Evolutionary conservation across 2,329 filamentous ascomycete species (phyloP), one percentile per base, ranked within the genome.

Genomic region (Colletotrichum neosansevieriae): DNA sequence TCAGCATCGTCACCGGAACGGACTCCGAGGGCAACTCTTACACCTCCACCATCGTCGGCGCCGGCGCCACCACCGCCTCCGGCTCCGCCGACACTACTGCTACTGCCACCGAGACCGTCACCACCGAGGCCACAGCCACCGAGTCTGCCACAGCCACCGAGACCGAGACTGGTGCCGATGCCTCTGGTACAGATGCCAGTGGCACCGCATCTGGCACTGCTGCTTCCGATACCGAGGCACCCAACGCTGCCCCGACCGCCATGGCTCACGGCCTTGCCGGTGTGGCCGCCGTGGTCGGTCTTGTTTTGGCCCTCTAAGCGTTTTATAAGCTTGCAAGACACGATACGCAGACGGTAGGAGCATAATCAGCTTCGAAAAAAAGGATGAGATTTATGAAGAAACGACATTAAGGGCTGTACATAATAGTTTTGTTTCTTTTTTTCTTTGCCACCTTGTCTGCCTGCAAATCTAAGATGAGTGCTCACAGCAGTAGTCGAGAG

Each of bases 1-100:
- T 63, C 34, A 50, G 53, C 15, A 24, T 60, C 49, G 40, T 61
- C 54, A 71, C 60, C 45, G 63, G 58, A 38, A 70, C 63, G 36
- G 63, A 69, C 24, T 61, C 67, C 4, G 67, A 40, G 4, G 67
- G 67, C 29, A 69, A 40, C 29, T 21, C 57, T 11, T 66, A 62
- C 32, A 69, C 67, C 32, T 67, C 67, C 10, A 69, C 66, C 24
- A 21, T 66, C 7, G 17, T 60, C 13, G 57, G 40, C 40, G 59
- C 54, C 47, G 36, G 50, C 45, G 54, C 36, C 29, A 29, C 7
- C 21, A 50, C 47, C 47, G 21, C 53, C 17, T 44, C 53, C 24
- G 62, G 38, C 6, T 36, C 62, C 47, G 59, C 59, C 5, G 64
- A 38, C n/a, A 58, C 59, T n/a, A 65, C 66, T 17, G 61, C 56